Conservation (phyloP, 2,329 filamentous ascomycete species). For the Verruconis gallopava region DNA sequence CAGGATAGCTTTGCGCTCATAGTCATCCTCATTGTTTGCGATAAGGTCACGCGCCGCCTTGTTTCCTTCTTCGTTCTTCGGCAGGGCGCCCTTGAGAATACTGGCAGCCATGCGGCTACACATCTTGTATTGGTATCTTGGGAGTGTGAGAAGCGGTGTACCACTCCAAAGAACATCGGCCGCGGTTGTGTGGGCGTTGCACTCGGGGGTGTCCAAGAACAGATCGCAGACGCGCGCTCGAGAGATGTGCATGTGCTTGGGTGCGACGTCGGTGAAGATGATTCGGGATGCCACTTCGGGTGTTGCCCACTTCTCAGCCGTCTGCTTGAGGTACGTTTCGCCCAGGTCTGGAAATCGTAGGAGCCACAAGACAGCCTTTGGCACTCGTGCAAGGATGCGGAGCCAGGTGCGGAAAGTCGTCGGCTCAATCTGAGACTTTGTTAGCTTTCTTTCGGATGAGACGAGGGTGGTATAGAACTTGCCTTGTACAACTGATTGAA, state of each 20-base stretch:
- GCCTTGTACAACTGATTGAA: slow-evolving; percentile 99
- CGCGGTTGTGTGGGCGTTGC: slow-evolving; percentile 94
- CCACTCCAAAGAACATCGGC: slow-evolving; percentile 95
- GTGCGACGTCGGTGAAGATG: slow-evolving; percentile 91
- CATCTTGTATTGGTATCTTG: slow-evolving; percentile 95
- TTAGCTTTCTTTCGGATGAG: slow-evolving; percentile 11
- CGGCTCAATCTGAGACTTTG: slow-evolving; percentile 64
- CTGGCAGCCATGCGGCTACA: slow-evolving; percentile 96
- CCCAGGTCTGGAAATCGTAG: slow-evolving; percentile 93
- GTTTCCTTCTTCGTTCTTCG: slow-evolving; percentile 53
- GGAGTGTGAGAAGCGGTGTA: slow-evolving; percentile 79
- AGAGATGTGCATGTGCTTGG: slow-evolving; percentile 87
- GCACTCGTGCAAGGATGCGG: slow-evolving; percentile 71
- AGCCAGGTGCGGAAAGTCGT: slow-evolving; percentile 94
- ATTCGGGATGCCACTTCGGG: slow-evolving; percentile 74
- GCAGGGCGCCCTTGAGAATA: slow-evolving; percentile 80
- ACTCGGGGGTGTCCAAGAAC: slow-evolving; percentile 94
- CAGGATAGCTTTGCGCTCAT: slow-evolving; percentile 44
- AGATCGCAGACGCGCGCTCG: slow-evolving; percentile 85
- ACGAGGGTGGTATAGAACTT: slow-evolving; percentile 18
- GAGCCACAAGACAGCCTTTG: slow-evolving; percentile 86
- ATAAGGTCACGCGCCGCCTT: slow-evolving; percentile 64
- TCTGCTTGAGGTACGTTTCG: slow-evolving; percentile 70
- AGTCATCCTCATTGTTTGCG: slow-evolving; percentile 63
- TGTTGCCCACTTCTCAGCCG: slow-evolving; percentile 73